These are phyloP conservation scores for Hericium rajendrae DNA, from an alignment of 768 basidiomycete species.

Conservation along the genomic window DNA sequence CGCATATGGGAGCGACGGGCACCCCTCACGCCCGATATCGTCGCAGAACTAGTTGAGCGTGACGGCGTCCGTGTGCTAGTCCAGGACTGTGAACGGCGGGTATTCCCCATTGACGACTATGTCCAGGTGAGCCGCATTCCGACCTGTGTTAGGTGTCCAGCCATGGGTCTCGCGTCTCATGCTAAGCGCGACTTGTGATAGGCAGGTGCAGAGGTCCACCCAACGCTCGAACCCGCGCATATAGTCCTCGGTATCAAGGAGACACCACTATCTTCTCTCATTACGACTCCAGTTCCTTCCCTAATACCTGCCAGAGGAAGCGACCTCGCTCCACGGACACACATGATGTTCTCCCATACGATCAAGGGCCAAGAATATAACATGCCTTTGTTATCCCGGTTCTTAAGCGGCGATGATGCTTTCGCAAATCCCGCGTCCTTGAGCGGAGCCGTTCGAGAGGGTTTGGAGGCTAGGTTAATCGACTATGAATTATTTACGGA, in stretches of 20 bases:
- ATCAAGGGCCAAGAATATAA: slow-evolving; percentile 85
- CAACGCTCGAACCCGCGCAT: slow-evolving; percentile 52
- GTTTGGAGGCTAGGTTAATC: slow-evolving; percentile 43
- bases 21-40: slow-evolving; percentile 71
- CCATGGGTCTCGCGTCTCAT: slow-evolving; percentile 14
- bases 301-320: slow-evolving; percentile 8
- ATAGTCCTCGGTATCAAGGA: slow-evolving; percentile 88
- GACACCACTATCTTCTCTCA: slow-evolving; percentile 54
- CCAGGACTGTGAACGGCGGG: slow-evolving; percentile 66
- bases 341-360: slow-evolving; percentile 91
- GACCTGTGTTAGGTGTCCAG: background rate
- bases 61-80: slow-evolving; percentile 60
- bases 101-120: slow-evolving; percentile 60
- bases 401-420: slow-evolving; percentile 26
- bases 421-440: slow-evolving; percentile 3
- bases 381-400: slow-evolving; percentile 62
- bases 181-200: slow-evolving; percentile 19
- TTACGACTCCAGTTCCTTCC: slow-evolving; percentile 33
- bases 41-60: slow-evolving; percentile 46
- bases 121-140: slow-evolving; percentile 38
- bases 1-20: slow-evolving; percentile 84
- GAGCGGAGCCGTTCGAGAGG: background rate
- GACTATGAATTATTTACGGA: slow-evolving; percentile 80
- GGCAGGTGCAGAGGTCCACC: slow-evolving; percentile 68
- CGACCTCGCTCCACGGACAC: slow-evolving; percentile 43